Base-by-base conservation (phyloP, 2,329 filamentous ascomycete genomes). In the Sporothrix luriei region DNA sequence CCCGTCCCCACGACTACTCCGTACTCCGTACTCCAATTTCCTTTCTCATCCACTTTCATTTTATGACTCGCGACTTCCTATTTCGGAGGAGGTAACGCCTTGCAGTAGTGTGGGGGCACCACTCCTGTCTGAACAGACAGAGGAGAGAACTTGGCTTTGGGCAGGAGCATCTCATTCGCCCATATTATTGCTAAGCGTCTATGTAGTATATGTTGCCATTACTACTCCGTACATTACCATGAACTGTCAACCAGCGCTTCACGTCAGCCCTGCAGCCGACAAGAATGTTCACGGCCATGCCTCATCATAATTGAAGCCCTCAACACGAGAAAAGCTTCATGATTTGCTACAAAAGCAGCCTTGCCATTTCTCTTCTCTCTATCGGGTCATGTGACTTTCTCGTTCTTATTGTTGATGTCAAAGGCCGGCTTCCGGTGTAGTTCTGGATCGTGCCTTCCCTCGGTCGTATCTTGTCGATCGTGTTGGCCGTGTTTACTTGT, bases 91-190 rank as follows among this genome's bases (percentile, higher is more conserved):
- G 29, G 51, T 51, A 65, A 49, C 26, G 46, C 46, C 24, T 49
- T 49, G 43, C 61, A 64, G 61, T 64, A 49, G 61, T 64, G 61
- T 64, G 61, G 62, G 61, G 62, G 62, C 26, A 24, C 38, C 57
- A 26, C 13, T 46, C 24, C 6, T 33, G 33, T 33, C 33, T 33
- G 33, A 33, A 1, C 33, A 33, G 33, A 33, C 1, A 5, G 33
- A 33, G 9, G 6, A 33, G 33, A 5, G 9, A 33, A 33, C 6
- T 33, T 33, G 33, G 33, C 33, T 33, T 33, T 33, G 16, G 29
- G 4, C 38, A 16, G 26, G n/a, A 33, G 57, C 13, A 46, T 46
- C 38, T 46, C 57, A 62, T 62, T 62, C 57, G 57, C 11, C 51
- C 21, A 21, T 19, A 21, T 7, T 16, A 62, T 4, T 38, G 9